A percentile compares a stretch with the other conserved stretches of the same genome.
These are phyloP conservation scores for Xylaria curta DNA, from an alignment of 495 filamentous ascomycete genomes.

Conservation along the genomic window DNA sequence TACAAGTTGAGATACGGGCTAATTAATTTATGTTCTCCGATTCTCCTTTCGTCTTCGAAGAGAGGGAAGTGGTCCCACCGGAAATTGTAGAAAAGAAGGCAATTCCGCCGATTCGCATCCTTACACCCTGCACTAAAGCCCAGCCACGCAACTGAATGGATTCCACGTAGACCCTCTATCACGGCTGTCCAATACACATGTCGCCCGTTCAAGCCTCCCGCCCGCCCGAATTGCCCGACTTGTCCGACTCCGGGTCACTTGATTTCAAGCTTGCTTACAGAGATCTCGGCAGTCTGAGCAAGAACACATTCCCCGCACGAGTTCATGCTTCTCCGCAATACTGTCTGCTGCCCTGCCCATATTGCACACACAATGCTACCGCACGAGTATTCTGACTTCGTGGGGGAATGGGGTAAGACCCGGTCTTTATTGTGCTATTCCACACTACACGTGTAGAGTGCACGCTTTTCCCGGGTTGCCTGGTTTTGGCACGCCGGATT, in stretches of 20 bases:
- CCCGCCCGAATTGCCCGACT: constrained; percentile 9
- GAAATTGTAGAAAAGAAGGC: neutral
- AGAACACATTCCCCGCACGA: constrained; percentile 10
- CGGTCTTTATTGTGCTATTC: constrained; percentile 2
- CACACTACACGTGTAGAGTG: neutral
- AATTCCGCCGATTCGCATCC: constrained; percentile 6
- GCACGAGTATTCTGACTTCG: neutral
- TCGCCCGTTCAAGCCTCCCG: neutral
- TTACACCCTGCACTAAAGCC: neutral
- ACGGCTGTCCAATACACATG: neutral
- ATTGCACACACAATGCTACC: neutral
- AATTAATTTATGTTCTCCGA: neutral
- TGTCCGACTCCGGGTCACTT: constrained; percentile 11
- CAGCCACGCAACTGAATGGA: neutral
- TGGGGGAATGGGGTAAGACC: constrained; percentile 8
- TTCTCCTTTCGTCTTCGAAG: neutral
- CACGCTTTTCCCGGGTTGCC: constrained; percentile 1
- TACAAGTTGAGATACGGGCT: neutral
- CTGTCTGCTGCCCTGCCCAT: constrained; percentile 14
- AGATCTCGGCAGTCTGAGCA: neutral
- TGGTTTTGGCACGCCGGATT: constrained; percentile 5
- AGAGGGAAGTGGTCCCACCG: neutral
- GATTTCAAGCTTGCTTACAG: constrained; percentile 1
- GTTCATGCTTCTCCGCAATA: neutral
- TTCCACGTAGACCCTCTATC: constrained; percentile 6